Evolutionary conservation across 2,329 filamentous ascomycete species (phyloP).

Genomic region (Leptodontidium sp.): DNA sequence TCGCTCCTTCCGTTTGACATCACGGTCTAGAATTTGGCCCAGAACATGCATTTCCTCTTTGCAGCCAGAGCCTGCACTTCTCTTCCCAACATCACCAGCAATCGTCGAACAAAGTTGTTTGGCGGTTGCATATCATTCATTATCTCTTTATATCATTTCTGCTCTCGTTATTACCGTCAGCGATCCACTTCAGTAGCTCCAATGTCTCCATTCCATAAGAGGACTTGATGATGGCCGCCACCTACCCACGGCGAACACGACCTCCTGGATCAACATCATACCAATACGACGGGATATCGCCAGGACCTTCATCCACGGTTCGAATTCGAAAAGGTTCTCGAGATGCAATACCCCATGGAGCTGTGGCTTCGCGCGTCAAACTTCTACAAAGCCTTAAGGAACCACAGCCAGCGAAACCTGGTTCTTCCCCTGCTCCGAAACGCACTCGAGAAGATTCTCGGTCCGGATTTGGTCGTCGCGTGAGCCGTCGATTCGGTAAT

Average conservation of each 20-base stretch:
- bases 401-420: conserved; percentile 33
- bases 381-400: conserved; percentile 46
- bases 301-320: background rate
- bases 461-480: conserved; percentile 47
- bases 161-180: conserved; percentile 20
- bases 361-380: conserved; percentile 48
- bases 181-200: conserved; percentile 4
- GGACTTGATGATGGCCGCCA: conserved; percentile 16
- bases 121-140: conserved; percentile 22
- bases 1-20: conserved; percentile 27
- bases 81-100: conserved; percentile 4
- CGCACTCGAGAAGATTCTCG: conserved; percentile 38
- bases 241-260: background rate
- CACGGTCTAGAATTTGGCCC: background rate
- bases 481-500: conserved; percentile 36
- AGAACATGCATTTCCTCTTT: background rate
- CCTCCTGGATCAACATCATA: conserved; percentile 7
- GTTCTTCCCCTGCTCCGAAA: conserved; percentile 41
- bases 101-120: conserved; percentile 23
- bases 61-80: background rate
- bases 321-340: conserved; percentile 22
- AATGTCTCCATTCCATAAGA: conserved; percentile 10
- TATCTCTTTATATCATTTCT: conserved; percentile 27
- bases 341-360: conserved; percentile 46
- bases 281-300: conserved; percentile 3